Evolutionary conservation across 164 flowering plant species (phyloP).

Genomic region (Buxus sempervirens): DNA sequence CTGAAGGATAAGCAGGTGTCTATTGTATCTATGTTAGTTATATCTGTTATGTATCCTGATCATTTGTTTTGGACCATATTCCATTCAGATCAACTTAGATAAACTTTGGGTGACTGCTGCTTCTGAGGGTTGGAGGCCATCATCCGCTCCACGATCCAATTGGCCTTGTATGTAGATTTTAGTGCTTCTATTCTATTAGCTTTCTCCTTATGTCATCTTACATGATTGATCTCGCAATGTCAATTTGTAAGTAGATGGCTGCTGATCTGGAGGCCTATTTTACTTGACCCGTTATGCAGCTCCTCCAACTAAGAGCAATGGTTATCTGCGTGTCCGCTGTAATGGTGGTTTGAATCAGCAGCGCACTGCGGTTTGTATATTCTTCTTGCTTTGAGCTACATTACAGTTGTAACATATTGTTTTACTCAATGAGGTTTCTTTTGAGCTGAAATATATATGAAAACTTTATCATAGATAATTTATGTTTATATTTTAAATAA

Average conservation of each 20-base stretch:
- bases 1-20: neutral
- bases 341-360: constrained; percentile 99
- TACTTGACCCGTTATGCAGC: constrained; percentile 38
- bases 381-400: neutral
- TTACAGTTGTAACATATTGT: neutral
- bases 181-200: neutral
- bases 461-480: too few relatives aligned
- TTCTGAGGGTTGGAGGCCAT: constrained; percentile 89
- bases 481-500: too few relatives aligned
- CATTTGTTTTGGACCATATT: neutral
- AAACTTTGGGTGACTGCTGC: constrained; percentile 76
- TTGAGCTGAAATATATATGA: too few relatives aligned
- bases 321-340: constrained; percentile 89
- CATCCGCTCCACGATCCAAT: constrained; percentile 85
- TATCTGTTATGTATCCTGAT: neutral
- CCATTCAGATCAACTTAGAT: constrained; percentile 50
- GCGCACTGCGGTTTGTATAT: constrained; percentile 78
- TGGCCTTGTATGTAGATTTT: constrained; percentile 72
- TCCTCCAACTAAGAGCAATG: constrained; percentile 78
- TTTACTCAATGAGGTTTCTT: neutral
- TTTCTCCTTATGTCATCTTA: neutral
- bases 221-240: neutral
- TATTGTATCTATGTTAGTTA: neutral
- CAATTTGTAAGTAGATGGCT: neutral
- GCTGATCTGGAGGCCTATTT: neutral